Conservation (phyloP, 2,329 filamentous ascomycete species). For the Ophiostoma australiae region DNA sequence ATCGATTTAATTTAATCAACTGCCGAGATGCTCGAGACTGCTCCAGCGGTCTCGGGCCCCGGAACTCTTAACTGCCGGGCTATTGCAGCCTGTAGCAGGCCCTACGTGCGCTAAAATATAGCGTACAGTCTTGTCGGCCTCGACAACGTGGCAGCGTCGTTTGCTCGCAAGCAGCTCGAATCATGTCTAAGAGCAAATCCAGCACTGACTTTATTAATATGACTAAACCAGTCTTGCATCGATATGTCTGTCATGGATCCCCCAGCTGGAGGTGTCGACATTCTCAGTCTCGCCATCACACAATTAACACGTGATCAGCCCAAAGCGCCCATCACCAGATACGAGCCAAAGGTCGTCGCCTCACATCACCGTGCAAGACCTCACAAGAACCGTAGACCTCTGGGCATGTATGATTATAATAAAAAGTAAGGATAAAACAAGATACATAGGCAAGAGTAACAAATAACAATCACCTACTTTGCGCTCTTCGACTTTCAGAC, state of each 20-base stretch:
- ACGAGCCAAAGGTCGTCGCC: background rate
- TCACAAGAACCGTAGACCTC: background rate
- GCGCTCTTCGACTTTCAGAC: conserved; percentile 5
- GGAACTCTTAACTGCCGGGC: background rate
- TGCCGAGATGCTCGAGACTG: background rate
- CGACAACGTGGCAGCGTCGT: background rate
- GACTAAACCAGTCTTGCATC: too few species aligned
- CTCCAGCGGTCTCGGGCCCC: background rate
- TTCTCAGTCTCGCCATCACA: background rate
- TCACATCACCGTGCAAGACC: background rate
- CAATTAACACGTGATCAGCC: background rate
- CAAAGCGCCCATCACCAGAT: background rate
- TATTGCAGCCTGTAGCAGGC: background rate
- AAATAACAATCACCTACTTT: conserved; percentile 8
- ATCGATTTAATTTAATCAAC: conserved; percentile 9
- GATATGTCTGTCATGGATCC: too few species aligned
- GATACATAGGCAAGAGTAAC: conserved; percentile 11
- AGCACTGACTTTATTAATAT: too few species aligned
- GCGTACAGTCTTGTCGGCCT: background rate
- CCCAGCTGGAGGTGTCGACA: too few species aligned
- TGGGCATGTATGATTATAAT: conserved; percentile 5
- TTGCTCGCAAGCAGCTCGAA: too few species aligned
- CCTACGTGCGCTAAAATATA: background rate
- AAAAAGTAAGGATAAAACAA: background rate
- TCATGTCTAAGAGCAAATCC: too few species aligned